phyloP scores from a whole-genome alignment of 495 filamentous ascomycete genomes.

The Annulohypoxylon bovei region DNA sequence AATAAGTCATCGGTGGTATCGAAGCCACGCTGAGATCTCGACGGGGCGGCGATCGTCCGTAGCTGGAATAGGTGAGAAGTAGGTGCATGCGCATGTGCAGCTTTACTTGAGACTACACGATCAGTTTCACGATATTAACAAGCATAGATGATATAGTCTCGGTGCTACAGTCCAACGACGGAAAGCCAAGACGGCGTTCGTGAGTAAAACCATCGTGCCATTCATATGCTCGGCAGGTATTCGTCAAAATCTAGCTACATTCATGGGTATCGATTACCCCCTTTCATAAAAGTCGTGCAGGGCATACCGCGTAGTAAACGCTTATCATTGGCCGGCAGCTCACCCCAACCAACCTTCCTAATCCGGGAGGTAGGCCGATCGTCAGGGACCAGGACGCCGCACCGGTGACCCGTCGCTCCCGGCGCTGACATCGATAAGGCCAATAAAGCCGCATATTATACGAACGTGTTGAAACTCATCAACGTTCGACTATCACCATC shows the following conservation, averaged over 20 bases:
- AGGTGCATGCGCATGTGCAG: background rate
- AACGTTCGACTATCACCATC: background rate
- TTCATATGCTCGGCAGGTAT: background rate
- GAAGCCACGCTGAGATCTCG: slow-evolving; percentile 26
- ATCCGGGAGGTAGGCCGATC: slow-evolving; percentile 36
- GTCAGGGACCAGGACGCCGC: slow-evolving; percentile 28
- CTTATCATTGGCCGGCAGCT: slow-evolving; percentile 25
- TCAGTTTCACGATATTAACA: background rate
- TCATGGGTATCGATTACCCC: slow-evolving; percentile 21
- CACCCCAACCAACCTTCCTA: slow-evolving; percentile 36
- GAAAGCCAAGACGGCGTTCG: background rate
- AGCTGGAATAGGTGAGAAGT: slow-evolving; percentile 3
- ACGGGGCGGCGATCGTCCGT: slow-evolving; percentile 28
- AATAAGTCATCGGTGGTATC: slow-evolving; percentile 30
- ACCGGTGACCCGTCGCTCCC: background rate
- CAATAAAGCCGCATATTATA: slow-evolving; percentile 27
- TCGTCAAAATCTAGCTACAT: slow-evolving; percentile 16
- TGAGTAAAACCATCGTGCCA: background rate
- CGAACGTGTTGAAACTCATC: slow-evolving; percentile 27
- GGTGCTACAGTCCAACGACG: background rate
- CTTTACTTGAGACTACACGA: background rate
- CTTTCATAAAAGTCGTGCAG: slow-evolving; percentile 31
- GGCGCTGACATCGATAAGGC: slow-evolving; percentile 20
- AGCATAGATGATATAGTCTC: background rate
- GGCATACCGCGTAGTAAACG: slow-evolving; percentile 14